Evolutionary conservation across 148 eudicot species (phyloP).

Genomic region (Spergularia marina): DNA sequence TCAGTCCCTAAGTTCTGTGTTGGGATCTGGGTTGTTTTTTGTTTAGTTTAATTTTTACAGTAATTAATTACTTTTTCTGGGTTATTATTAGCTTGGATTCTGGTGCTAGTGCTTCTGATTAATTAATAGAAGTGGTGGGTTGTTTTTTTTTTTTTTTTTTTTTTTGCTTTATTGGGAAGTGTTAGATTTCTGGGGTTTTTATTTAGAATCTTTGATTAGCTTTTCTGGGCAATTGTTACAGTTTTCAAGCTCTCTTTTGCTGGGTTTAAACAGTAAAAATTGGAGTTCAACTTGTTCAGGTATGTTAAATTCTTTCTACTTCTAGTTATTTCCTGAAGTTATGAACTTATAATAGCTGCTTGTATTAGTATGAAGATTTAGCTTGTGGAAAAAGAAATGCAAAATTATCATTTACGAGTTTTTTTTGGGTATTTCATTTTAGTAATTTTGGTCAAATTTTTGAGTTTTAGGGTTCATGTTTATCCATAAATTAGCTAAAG

Average conservation of each 20-base stretch:
- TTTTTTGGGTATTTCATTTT: not conserved
- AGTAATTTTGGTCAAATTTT: slow-evolving; percentile 4
- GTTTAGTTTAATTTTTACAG: not conserved
- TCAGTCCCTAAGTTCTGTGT: slow-evolving; percentile 8
- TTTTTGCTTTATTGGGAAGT: slow-evolving; percentile 18
- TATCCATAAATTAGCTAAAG: not conserved
- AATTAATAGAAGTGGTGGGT: slow-evolving; percentile 9
- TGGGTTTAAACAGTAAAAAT: not conserved
- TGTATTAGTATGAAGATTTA: not conserved
- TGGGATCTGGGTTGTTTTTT: slow-evolving; percentile 18
- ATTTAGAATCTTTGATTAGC: not conserved
- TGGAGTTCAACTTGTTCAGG: slow-evolving; percentile 27
- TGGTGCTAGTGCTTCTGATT: slow-evolving; percentile 21
- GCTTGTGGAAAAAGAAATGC: not conserved
- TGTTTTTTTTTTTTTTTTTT: not conserved
- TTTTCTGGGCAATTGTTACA: not conserved
- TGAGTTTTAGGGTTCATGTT: not conserved
- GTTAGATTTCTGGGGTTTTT: slow-evolving; percentile 19
- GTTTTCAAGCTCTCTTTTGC: not conserved
- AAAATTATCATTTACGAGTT: too few relatives aligned
- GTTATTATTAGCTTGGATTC: slow-evolving; percentile 2
- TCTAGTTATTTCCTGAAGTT: not conserved
- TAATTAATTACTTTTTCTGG: not conserved
- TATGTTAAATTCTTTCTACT: slow-evolving; percentile 7
- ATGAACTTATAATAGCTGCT: not conserved